Evolutionary conservation across 116 monocot species (phyloP).

Genomic region (Posidonia oceanica): DNA sequence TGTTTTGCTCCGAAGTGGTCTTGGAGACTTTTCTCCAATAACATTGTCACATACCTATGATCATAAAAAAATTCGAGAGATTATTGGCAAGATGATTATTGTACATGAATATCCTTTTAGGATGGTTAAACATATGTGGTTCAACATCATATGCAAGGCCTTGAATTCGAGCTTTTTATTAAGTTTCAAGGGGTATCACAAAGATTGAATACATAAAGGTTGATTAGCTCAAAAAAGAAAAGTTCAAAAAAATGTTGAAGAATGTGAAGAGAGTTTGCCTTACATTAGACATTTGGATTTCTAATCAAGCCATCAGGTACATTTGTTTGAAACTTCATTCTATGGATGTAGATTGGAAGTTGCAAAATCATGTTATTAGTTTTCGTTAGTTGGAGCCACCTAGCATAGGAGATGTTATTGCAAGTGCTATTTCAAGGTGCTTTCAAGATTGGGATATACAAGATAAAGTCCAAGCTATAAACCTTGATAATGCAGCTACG

Average conservation of each 20-base stretch:
- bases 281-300: background rate
- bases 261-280: background rate
- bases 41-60: no score
- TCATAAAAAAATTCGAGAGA: no score
- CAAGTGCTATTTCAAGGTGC: background rate
- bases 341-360: constrained; percentile 1
- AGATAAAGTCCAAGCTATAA: background rate
- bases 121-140: background rate
- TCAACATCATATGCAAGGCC: background rate
- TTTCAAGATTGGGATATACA: background rate
- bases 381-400: background rate
- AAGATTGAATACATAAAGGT: background rate
- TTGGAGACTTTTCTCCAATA: no score
- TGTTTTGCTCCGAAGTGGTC: no score
- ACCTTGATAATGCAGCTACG: background rate
- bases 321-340: background rate
- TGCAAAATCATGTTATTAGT: background rate
- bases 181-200: background rate
- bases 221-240: background rate
- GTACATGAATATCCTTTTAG: constrained; percentile 1
- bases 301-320: background rate
- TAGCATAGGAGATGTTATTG: background rate
- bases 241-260: background rate
- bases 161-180: background rate
- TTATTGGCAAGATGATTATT: background rate